Evolutionary conservation across 768 basidiomycete species (phyloP), one percentile per base, ranked within the genome.

Genomic region (Mycena chlorophos): DNA sequence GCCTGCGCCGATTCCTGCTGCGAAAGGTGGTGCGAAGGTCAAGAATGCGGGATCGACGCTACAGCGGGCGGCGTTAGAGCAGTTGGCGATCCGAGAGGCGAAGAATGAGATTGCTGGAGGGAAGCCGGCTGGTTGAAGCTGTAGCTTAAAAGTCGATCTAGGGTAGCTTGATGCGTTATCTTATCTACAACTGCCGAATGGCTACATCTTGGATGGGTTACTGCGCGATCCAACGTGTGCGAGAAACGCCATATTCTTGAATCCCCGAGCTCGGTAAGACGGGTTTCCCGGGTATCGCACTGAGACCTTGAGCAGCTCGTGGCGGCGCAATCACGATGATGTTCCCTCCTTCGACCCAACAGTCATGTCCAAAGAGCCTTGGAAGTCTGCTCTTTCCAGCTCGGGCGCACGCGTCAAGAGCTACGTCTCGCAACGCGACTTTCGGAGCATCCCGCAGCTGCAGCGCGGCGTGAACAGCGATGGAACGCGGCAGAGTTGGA

Each of bases 1-100:
- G 16, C 38, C 58, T 12, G 62, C 62, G n/a, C 45, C 58, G 6
- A 38, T 54, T 34, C 42, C 63, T 8, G 51, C 66, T 8, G 42
- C 29, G 17, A 57, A 37, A 23, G 60, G 61, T 2, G 56, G 60
- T 12, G 54, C 63, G 26, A 76, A 73, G 57, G 65, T 57, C 23
- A 75, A 72, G 57, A 79, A 76, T n/a, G 75, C 73, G 23, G 71
- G 73, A 39, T 86, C 87, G 5, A 89, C 86, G 64, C 66, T 91
- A 54, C 86, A 89, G 55, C 76, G 84, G 34, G 88, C 89, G 0
- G 87, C 91, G 2, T 74, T 91, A 76, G 88, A 90, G 61, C 80
- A 76, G 60, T 67, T 90, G 22, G 88, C 91, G 68, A 86, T 91
- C 5, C 82, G 89, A 66, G 82, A 82, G 26, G 40, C 40, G 22